These are phyloP conservation scores for Hydnum rufescens DNA, from an alignment of 768 basidiomycete genomes.

Conservation along the genomic window DNA sequence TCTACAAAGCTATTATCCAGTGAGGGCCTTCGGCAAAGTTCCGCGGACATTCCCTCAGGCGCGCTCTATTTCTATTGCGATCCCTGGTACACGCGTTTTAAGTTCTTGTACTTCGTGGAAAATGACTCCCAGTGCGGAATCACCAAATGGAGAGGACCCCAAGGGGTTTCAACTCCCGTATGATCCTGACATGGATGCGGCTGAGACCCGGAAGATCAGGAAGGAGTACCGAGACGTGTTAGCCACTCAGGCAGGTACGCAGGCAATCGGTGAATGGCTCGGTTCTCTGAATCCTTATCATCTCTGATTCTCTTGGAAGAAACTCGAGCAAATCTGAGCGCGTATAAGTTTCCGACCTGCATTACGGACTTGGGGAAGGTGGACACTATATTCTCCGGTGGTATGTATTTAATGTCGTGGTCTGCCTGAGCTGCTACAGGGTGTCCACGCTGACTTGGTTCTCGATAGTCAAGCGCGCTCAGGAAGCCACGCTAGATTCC, in stretches of 20 bases:
- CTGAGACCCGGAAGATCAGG: conserved; percentile 54
- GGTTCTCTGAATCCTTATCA: background rate
- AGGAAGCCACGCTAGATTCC: conserved; percentile 83
- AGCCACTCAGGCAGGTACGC: conserved; percentile 41
- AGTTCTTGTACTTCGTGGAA: too few relatives aligned
- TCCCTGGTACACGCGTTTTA: too few relatives aligned
- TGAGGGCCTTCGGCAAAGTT: too few relatives aligned
- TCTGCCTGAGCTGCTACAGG: background rate
- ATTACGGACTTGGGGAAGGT: conserved; percentile 7
- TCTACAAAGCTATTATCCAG: too few relatives aligned
- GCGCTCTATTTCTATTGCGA: too few relatives aligned
- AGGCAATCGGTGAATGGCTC: background rate
- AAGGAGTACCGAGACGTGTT: conserved; percentile 52
- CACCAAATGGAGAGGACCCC: background rate
- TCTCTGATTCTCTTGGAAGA: conserved; percentile 19
- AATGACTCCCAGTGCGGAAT: too few relatives aligned
- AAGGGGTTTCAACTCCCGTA: conserved; percentile 25
- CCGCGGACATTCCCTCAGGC: too few relatives aligned
- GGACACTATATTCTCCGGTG: conserved; percentile 13
- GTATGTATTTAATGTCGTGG: conserved; percentile 5
- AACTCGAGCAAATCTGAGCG: conserved; percentile 7
- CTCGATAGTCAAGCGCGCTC: conserved; percentile 18
- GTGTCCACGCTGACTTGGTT: background rate
- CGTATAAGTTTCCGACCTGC: conserved; percentile 9
- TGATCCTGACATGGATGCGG: conserved; percentile 71